Base-by-base conservation (phyloP, 2,329 filamentous ascomycete species). In the Thelonectria rubi region DNA sequence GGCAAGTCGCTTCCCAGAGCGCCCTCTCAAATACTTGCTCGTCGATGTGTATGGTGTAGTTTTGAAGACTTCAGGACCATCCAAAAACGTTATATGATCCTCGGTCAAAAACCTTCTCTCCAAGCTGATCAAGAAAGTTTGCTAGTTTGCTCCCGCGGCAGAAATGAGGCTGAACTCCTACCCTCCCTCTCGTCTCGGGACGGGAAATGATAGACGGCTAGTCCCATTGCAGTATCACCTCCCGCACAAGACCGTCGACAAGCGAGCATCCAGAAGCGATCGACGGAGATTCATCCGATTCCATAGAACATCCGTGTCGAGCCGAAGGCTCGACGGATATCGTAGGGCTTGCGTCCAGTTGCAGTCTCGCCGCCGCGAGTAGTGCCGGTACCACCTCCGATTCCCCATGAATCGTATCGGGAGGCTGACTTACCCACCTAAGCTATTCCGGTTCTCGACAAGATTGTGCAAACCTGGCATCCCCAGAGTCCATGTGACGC, bases 201-300 rank as follows among this genome's bases (percentile, higher is more conserved):
- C 15, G 3, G 42, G 12, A 10, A 46, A 21, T 46, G 42, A 46
- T 46, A 18, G 42, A 26, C 20, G 18, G 42, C 42, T 47, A 26
- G 20, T 47, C 20, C 45, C 20, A 47, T 47, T 11, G 2, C 11
- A 18, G 42, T 12, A 45, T 45, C 48, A 68, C 76, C 30, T 66
- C 72, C 5, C 70, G 73, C 0, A 21, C 20, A 24, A 46, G 18
- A 21, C 21, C 14, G 45, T 30, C 20, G 2, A 24, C 21, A 47
- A 37, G 45, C 37, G 37, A 51, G 26, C 46, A 37, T 39, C 24
- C 10, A 34, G 14, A 32, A 45, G 14, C 11, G 26, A 32, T 30
- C 30, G 34, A 60, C 58, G 58, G 58, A 15, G 9, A 54, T 17
- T 20, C 39, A 46, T 39, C 58, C 58, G 58, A 50, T 37, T 60